Evolutionary conservation across 2,329 filamentous ascomycete species (phyloP).

Genomic region (Truncatella angustata): DNA sequence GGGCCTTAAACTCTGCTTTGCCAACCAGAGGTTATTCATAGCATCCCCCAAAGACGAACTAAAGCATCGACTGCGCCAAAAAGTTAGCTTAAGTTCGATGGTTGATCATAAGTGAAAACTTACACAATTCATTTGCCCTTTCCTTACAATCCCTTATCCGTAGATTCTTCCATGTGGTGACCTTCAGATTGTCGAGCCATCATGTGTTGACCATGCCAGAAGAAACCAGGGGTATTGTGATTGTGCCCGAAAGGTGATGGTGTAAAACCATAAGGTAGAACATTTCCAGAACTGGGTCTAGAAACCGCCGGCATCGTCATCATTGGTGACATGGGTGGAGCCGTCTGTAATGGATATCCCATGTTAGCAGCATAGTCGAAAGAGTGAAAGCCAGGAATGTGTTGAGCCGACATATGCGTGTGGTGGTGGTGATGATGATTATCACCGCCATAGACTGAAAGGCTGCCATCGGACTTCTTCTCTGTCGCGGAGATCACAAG

Average conservation of each 20-base stretch:
- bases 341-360: slow-evolving; percentile 21
- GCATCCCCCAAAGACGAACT: too few relatives aligned
- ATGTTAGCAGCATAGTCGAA: slow-evolving; percentile 28
- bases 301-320: slow-evolving; percentile 11
- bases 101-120: neutral
- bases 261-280: slow-evolving; percentile 22
- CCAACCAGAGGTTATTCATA: too few relatives aligned
- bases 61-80: too few relatives aligned
- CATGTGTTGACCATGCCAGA: slow-evolving; percentile 17
- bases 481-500: slow-evolving; percentile 24
- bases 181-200: slow-evolving; percentile 2
- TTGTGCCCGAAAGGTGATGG: slow-evolving; percentile 20
- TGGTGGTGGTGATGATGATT: slow-evolving; percentile 18
- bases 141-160: neutral
- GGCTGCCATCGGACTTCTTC: slow-evolving; percentile 15
- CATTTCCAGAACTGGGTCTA: slow-evolving; percentile 10
- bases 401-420: slow-evolving; percentile 9
- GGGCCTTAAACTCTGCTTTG: too few relatives aligned
- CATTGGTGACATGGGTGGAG: slow-evolving; percentile 9
- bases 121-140: neutral
- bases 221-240: slow-evolving; percentile 22
- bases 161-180: neutral
- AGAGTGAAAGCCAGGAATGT: slow-evolving; percentile 20
- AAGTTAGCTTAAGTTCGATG: too few relatives aligned
- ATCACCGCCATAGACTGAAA: slow-evolving; percentile 8